A percentile compares a stretch with the other conserved stretches of the same genome.
Conservation (phyloP, 352 stramenopile genomes). For the Pythium periplocum region DNA sequence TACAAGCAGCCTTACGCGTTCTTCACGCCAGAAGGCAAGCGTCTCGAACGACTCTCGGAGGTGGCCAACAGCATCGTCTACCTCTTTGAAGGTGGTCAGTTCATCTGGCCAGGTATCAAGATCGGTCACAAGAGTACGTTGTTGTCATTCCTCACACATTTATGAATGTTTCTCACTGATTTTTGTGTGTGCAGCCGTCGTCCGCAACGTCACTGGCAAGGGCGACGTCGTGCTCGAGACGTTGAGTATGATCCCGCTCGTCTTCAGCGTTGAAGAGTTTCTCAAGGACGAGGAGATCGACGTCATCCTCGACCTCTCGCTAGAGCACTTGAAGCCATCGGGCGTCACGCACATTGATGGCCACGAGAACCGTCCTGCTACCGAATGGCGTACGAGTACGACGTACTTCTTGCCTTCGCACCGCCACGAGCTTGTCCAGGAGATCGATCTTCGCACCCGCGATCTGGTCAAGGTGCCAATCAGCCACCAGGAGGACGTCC, state of each 20-base stretch:
- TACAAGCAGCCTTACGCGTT: conserved; percentile 70
- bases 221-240: conserved; percentile 26
- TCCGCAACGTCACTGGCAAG: conserved; percentile 21
- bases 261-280: conserved; percentile 73
- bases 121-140: conserved; percentile 59
- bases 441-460: conserved; percentile 56
- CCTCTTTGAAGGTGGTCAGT: conserved; percentile 69
- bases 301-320: conserved; percentile 59
- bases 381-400: conserved; percentile 72
- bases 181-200: conserved; percentile 4
- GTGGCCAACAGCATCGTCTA: conserved; percentile 52
- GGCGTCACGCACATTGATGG: conserved; percentile 56
- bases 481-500: conserved; percentile 57
- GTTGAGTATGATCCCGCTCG: conserved; percentile 53
- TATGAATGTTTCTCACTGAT: background rate
- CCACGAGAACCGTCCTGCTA: conserved; percentile 54
- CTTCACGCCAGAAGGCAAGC: conserved; percentile 49
- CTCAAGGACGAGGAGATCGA: conserved; percentile 74
- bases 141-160: too few species aligned
- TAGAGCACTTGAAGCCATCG: conserved; percentile 55
- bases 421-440: conserved; percentile 28
- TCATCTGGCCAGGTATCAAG: conserved; percentile 66
- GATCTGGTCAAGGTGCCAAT: conserved; percentile 60
- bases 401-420: conserved; percentile 68
- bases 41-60: conserved; percentile 34